A percentile compares a stretch with the other conserved stretches of the same genome.
These are phyloP conservation scores for Teratosphaeria gauchensis DNA, from an alignment of 2,329 filamentous ascomycete species.

Conservation along the genomic window DNA sequence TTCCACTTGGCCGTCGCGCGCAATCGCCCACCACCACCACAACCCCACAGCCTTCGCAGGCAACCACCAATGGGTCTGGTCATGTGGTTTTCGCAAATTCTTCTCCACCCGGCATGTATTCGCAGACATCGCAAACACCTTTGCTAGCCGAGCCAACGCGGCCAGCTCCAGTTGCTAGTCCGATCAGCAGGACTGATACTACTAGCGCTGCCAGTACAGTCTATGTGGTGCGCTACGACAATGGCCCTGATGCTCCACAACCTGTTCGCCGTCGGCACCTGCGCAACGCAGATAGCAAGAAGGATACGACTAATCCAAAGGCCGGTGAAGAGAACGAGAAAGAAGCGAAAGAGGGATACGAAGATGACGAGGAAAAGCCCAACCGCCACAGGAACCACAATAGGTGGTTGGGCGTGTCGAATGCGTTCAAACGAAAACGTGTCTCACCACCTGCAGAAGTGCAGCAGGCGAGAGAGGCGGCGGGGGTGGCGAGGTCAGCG, in stretches of 20 bases:
- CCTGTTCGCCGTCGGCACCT: constrained; percentile 20
- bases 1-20: constrained; percentile 23
- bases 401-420: constrained; percentile 42
- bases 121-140: background rate
- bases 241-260: constrained; percentile 39
- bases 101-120: constrained; percentile 6
- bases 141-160: constrained; percentile 26
- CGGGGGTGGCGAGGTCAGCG: constrained; percentile 16
- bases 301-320: constrained; percentile 6
- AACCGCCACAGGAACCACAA: constrained; percentile 23
- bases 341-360: constrained; percentile 15
- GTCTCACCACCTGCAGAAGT: constrained; percentile 52
- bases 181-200: constrained; percentile 51
- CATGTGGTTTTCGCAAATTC: constrained; percentile 12
- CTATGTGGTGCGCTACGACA: constrained; percentile 54
- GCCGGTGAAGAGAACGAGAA: constrained; percentile 9
- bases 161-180: constrained; percentile 41
- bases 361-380: constrained; percentile 11
- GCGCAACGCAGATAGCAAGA: constrained; percentile 5
- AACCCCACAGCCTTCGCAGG: constrained; percentile 5
- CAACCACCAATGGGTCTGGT: constrained; percentile 6
- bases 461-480: constrained; percentile 30
- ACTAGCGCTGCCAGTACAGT: constrained; percentile 54
- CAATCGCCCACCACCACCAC: constrained; percentile 16
- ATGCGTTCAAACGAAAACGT: constrained; percentile 50